Evolutionary conservation across 2,329 filamentous ascomycete species (phyloP), one percentile per base, ranked within the genome.

Genomic region (Claviceps citrina): DNA sequence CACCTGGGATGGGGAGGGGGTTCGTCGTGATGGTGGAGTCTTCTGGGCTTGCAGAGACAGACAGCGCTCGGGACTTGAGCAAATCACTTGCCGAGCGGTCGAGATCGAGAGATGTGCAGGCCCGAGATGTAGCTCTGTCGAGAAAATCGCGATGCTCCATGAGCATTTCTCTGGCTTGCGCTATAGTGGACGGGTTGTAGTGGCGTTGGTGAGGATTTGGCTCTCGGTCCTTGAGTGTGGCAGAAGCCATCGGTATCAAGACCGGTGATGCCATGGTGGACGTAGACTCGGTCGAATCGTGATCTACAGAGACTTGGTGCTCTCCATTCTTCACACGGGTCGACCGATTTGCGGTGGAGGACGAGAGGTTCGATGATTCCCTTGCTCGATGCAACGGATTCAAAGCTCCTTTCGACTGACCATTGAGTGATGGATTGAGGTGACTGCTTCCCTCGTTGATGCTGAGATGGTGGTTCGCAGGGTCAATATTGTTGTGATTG

Each of bases 101-200:
- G 16, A 57, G 49, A 26, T 63, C 60, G 30, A 63, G 47, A 16
- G 60, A 59, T 5, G 53, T 54, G 8, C 58, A 55, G 3, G 55
- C 45, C 16, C 54, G 50, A 27, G 50, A 51, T 13, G 52, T 50
- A 7, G 49, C 41, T n/a, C 48, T 49, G 31, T 57, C 56, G 32
- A 55, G 46, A 34, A 55, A 51, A 32, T 58, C 52, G 33, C 54
- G 53, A 16, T 56, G 54, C 37, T 62, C 59, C 25, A 59, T 42
- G 36, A 65, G 47, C 44, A 62, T 51, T 34, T 61, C 55, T 40
- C 59, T 58, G 38, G 63, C 54, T 25, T 58, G 50, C 15, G 53
- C 44, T 28, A 62, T 47, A 24, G 50, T 50, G 4, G 55, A 49
- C 4, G 54, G 51, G 19, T 51, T 52, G 36, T 57, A 62, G 9